Conservation (phyloP, 495 filamentous ascomycete species). For the Penicillium mononematosum region DNA sequence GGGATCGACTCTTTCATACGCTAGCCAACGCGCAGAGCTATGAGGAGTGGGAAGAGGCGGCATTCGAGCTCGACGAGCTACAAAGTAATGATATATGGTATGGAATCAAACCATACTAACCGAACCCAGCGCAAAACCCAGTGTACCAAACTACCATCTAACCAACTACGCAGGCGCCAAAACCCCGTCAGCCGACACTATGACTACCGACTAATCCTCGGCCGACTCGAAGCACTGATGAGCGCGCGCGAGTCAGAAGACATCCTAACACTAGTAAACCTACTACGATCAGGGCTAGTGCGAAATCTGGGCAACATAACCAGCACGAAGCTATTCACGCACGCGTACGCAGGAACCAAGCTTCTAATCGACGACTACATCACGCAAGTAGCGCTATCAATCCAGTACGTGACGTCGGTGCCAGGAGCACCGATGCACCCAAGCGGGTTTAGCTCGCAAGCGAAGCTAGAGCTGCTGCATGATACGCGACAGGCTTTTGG, state of each 20-base stretch:
- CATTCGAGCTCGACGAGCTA: conserved; percentile 74
- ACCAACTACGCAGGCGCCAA: conserved; percentile 58
- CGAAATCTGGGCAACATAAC: conserved; percentile 92
- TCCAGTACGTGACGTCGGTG: conserved; percentile 72
- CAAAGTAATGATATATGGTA: conserved; percentile 82
- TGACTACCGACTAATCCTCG: conserved; percentile 83
- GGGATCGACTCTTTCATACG: conserved; percentile 30
- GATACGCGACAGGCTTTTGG: conserved; percentile 91
- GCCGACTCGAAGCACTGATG: conserved; percentile 69
- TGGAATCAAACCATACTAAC: conserved; percentile 2
- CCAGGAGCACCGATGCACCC: conserved; percentile 58
- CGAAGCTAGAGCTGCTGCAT: conserved; percentile 83
- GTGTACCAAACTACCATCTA: neutral
- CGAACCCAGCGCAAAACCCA: neutral
- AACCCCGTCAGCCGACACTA: conserved; percentile 80
- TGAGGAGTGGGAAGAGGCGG: conserved; percentile 82
- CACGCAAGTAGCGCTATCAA: conserved; percentile 73
- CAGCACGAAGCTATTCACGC: conserved; percentile 76
- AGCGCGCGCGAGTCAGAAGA: conserved; percentile 75
- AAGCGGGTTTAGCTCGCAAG: conserved; percentile 70
- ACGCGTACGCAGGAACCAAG: conserved; percentile 87
- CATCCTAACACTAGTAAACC: conserved; percentile 69
- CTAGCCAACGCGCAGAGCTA: conserved; percentile 65
- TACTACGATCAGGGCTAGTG: conserved; percentile 82
- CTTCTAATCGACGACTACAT: conserved; percentile 89